Conservation (phyloP, 768 basidiomycete species). For the Mycena latifolia region DNA sequence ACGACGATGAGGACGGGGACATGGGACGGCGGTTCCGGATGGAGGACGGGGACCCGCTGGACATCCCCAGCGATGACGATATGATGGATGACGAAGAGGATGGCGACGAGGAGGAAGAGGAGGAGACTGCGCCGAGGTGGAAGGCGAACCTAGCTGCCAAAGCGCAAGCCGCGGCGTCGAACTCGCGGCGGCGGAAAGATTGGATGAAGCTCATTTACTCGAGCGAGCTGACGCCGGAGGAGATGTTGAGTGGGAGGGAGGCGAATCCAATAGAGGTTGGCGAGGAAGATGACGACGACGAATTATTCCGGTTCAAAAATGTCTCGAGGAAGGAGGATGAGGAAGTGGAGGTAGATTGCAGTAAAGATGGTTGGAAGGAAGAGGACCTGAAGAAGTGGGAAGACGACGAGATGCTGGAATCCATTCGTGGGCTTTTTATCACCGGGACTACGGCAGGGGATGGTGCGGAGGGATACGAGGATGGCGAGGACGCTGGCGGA, state of each 20-base stretch:
- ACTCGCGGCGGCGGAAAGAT: conserved; percentile 66
- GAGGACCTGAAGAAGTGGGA: conserved; percentile 82
- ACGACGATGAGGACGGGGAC: conserved; percentile 54
- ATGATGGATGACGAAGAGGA: conserved; percentile 58
- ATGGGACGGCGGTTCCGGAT: conserved; percentile 51
- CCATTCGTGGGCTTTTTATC: conserved; percentile 91
- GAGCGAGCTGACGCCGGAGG: conserved; percentile 72
- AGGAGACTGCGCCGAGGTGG: conserved; percentile 74
- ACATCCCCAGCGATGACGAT: conserved; percentile 63
- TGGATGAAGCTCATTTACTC: conserved; percentile 91
- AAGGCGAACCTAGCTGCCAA: conserved; percentile 71
- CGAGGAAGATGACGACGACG: conserved; percentile 65
- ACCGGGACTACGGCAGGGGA: conserved; percentile 70
- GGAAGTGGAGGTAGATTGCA: conserved; percentile 74
- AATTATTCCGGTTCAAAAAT: conserved; percentile 77
- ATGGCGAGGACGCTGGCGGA: conserved; percentile 54
- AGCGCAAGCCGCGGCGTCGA: conserved; percentile 61
- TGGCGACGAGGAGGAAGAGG: conserved; percentile 52
- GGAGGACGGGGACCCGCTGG: conserved; percentile 62
- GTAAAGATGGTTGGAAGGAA: conserved; percentile 68
- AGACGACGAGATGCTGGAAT: conserved; percentile 86
- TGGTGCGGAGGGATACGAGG: conserved; percentile 49
- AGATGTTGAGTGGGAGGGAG: conserved; percentile 65
- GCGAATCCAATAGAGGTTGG: conserved; percentile 41
- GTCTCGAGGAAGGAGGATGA: conserved; percentile 51